Evolutionary conservation across 768 basidiomycete genomes (phyloP).

Genomic region (Tubosaeta brunneosetosa): DNA sequence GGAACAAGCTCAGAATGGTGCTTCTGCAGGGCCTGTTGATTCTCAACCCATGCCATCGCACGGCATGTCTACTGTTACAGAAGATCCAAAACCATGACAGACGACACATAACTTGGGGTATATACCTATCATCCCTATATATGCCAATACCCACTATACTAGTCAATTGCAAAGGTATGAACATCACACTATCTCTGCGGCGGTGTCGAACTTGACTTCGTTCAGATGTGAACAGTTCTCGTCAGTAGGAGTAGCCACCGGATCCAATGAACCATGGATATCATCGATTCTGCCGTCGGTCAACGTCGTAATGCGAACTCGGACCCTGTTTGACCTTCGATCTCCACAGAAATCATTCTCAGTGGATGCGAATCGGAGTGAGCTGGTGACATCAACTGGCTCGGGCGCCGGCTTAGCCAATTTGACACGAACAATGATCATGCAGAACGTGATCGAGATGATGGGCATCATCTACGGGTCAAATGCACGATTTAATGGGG

Average conservation of each 20-base stretch:
- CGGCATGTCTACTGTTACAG: constrained; percentile 13
- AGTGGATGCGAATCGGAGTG: neutral
- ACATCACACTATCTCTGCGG: neutral
- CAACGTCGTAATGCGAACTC: too few species aligned
- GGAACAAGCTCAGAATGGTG: constrained; percentile 17
- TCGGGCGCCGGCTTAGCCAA: neutral
- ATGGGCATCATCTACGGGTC: neutral
- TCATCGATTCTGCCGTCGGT: neutral
- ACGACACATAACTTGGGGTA: neutral
- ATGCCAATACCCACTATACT: too few species aligned
- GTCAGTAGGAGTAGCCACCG: neutral
- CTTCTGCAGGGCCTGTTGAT: constrained; percentile 7
- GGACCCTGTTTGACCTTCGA: neutral
- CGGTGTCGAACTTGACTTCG: neutral
- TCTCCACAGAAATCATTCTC: neutral
- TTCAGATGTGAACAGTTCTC: neutral
- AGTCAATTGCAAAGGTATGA: too few species aligned
- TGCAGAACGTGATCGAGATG: neutral
- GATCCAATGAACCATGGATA: neutral
- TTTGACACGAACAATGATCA: neutral
- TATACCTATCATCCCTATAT: neutral
- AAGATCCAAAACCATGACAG: constrained; percentile 2
- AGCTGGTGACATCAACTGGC: neutral
- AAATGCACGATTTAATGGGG: neutral
- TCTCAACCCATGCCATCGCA: constrained; percentile 22